These are phyloP conservation scores for Tremellales sp. DNA, from an alignment of 1,284 basidiomycete species.

Conservation along the genomic window DNA sequence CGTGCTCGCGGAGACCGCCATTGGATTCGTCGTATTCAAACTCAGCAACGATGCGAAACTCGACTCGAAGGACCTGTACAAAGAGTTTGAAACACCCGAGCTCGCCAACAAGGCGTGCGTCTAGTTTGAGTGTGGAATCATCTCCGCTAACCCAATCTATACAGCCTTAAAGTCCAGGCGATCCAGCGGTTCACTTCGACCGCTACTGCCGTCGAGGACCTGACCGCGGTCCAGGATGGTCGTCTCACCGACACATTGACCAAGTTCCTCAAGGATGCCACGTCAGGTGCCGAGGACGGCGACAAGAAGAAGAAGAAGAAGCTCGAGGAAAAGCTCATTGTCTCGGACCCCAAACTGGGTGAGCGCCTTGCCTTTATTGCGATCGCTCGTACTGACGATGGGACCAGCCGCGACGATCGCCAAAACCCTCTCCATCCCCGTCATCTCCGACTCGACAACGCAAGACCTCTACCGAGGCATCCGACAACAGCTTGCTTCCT, in stretches of 20 bases:
- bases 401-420: slow-evolving; percentile 71
- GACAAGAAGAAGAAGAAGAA: slow-evolving; percentile 62
- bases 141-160: slow-evolving; percentile 2
- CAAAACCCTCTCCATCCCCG: slow-evolving; percentile 91
- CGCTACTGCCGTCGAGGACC: slow-evolving; percentile 97
- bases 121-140: slow-evolving; percentile 5
- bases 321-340: slow-evolving; percentile 76
- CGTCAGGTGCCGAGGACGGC: slow-evolving; percentile 54
- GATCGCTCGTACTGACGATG: not conserved
- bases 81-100: slow-evolving; percentile 89
- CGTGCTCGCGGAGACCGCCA: slow-evolving; percentile 51
- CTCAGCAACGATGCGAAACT: slow-evolving; percentile 86
- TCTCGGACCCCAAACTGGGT: slow-evolving; percentile 90
- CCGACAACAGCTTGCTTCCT: slow-evolving; percentile 76
- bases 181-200: slow-evolving; percentile 96
- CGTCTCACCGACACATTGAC: slow-evolving; percentile 90
- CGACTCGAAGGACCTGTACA: slow-evolving; percentile 77
- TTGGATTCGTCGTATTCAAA: slow-evolving; percentile 94
- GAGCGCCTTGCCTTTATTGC: slow-evolving; percentile 29
- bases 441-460: slow-evolving; percentile 62
- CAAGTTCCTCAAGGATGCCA: slow-evolving; percentile 85
- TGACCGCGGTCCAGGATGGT: slow-evolving; percentile 86
- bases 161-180: slow-evolving; percentile 86
- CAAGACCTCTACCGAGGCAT: slow-evolving; percentile 95
- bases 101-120: slow-evolving; percentile 85